These are phyloP conservation scores for Gypsophila paniculata DNA, from an alignment of 179 eudicot genomes.

Conservation along the genomic window DNA sequence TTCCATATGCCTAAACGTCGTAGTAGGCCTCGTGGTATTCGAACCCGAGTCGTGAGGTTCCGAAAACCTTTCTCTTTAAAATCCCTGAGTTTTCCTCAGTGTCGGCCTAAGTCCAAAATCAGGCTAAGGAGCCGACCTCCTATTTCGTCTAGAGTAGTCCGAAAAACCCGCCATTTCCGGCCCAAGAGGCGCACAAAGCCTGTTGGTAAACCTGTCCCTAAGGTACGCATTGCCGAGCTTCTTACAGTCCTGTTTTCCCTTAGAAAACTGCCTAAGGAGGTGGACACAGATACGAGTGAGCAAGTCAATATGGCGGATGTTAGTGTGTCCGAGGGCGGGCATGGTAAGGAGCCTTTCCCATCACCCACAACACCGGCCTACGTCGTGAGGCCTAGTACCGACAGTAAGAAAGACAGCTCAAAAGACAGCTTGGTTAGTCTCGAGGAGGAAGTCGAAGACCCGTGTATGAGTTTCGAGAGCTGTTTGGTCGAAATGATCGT, in stretches of 20 bases:
- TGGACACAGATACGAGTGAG: slow-evolving; percentile 38
- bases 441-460: slow-evolving; percentile 43
- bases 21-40: slow-evolving; percentile 24
- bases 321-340: slow-evolving; percentile 40
- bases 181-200: slow-evolving; percentile 10
- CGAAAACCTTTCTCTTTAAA: slow-evolving; percentile 40
- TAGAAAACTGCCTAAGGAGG: slow-evolving; percentile 35
- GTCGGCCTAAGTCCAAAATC: slow-evolving; percentile 27
- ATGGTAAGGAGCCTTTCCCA: slow-evolving; percentile 42
- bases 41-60: slow-evolving; percentile 36
- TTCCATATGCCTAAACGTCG: slow-evolving; percentile 26
- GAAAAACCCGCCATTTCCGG: slow-evolving; percentile 5
- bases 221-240: slow-evolving; percentile 35
- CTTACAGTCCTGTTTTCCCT: slow-evolving; percentile 36
- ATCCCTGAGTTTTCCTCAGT: slow-evolving; percentile 28
- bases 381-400: slow-evolving; percentile 24
- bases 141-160: slow-evolving; percentile 19
- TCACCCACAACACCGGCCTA: slow-evolving; percentile 65
- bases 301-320: slow-evolving; percentile 28
- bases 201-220: slow-evolving; percentile 22
- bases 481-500: slow-evolving; percentile 69
- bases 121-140: slow-evolving; percentile 18
- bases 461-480: slow-evolving; percentile 67
- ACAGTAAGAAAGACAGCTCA: slow-evolving; percentile 23
- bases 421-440: slow-evolving; percentile 27